A percentile compares a stretch with the other conserved stretches of the same genome.
Evolutionary conservation across 83 land plant genomes (phyloP).

Genomic region (Picea abies): DNA sequence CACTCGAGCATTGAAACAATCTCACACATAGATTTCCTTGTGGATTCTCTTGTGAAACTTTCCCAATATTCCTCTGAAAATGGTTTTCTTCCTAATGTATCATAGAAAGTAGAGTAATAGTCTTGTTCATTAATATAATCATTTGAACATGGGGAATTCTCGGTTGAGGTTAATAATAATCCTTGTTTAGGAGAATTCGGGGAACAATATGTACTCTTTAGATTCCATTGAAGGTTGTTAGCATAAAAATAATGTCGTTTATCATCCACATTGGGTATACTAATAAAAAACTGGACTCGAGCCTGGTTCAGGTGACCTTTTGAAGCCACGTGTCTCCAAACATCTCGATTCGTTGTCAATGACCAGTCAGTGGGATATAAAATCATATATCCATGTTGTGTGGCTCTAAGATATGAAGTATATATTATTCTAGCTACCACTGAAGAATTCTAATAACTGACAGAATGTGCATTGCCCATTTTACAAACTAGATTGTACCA

Average conservation of each 20-base stretch:
- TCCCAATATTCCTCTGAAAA: too few species aligned
- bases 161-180: not conserved
- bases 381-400: too few species aligned
- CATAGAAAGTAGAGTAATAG: too few species aligned
- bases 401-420: too few species aligned
- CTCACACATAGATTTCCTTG: slow-evolving; percentile 51
- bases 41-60: too few species aligned
- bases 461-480: slow-evolving; percentile 82
- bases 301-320: not conserved
- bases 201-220: not conserved
- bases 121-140: too few species aligned
- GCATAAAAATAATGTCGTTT: not conserved
- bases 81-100: too few species aligned
- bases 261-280: not conserved
- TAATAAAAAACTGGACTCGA: not conserved
- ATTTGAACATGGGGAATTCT: not conserved
- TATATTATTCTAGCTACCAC: too few species aligned
- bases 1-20: slow-evolving; percentile 68
- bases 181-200: too few species aligned
- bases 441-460: slow-evolving; percentile 61
- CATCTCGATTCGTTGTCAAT: not conserved
- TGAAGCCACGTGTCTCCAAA: not conserved
- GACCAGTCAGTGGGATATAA: too few species aligned
- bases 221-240: slow-evolving; percentile 1
- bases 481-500: slow-evolving; percentile 83